phyloP scores from a whole-genome alignment of 2,329 filamentous ascomycete genomes.

The Lojkania enalia region DNA sequence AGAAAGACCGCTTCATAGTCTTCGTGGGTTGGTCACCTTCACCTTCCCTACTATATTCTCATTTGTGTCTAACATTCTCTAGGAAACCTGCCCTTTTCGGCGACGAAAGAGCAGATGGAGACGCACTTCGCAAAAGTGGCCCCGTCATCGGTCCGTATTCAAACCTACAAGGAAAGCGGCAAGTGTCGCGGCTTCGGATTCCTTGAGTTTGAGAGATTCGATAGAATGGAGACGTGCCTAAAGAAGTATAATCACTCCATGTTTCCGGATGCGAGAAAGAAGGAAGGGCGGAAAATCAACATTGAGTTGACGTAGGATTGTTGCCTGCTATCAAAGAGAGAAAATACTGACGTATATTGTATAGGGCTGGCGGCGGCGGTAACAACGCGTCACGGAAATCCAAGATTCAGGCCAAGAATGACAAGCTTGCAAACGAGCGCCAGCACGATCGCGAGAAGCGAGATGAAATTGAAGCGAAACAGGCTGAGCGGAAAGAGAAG shows the following conservation, averaged over 20 bases:
- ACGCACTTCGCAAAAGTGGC: slow-evolving; percentile 78
- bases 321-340: too few species aligned
- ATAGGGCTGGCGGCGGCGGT: slow-evolving; percentile 79
- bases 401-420: slow-evolving; percentile 85
- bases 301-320: slow-evolving; percentile 88
- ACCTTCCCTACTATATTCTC: too few species aligned
- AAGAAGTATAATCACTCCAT: slow-evolving; percentile 86
- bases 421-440: slow-evolving; percentile 74
- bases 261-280: slow-evolving; percentile 65
- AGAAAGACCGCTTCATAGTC: slow-evolving; percentile 69
- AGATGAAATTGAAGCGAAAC: slow-evolving; percentile 46
- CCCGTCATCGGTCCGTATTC: slow-evolving; percentile 66
- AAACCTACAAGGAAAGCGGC: slow-evolving; percentile 42
- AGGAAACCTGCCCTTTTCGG: slow-evolving; percentile 88
- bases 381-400: slow-evolving; percentile 72
- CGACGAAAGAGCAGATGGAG: slow-evolving; percentile 69
- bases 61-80: slow-evolving; percentile 24
- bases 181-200: slow-evolving; percentile 53
- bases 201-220: slow-evolving; percentile 83
- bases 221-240: slow-evolving; percentile 90
- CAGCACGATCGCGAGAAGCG: slow-evolving; percentile 55
- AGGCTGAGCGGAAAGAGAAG: slow-evolving; percentile 46
- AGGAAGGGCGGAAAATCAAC: slow-evolving; percentile 75
- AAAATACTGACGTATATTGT: neutral
- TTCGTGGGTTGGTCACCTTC: slow-evolving; percentile 64